phyloP scores from a whole-genome alignment of 176 grass and related monocot species.

The Avena eriantha region DNA sequence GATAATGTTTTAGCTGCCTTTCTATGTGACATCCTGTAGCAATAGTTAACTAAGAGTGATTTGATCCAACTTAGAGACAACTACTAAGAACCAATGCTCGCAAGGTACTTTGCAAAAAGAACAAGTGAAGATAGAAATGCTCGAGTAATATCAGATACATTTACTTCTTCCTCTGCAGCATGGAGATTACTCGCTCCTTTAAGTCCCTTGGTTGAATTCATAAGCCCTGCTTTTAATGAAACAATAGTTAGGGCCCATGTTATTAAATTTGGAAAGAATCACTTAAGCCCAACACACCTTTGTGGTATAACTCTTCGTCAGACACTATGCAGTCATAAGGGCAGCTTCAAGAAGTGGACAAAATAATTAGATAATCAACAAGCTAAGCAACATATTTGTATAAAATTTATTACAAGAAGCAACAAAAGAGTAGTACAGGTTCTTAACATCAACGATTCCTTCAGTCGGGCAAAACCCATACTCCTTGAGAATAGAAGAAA shows the following conservation, averaged over 20 bases:
- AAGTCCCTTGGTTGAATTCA: neutral
- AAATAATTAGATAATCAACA: slow-evolving; percentile 27
- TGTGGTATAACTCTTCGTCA: neutral
- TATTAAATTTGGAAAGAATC: neutral
- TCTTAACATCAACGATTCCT: slow-evolving; percentile 7
- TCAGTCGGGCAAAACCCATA: slow-evolving; percentile 13
- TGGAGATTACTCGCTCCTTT: neutral
- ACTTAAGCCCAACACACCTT: slow-evolving; percentile 2
- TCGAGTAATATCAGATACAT: neutral
- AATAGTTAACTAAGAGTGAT: neutral
- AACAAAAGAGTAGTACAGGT: slow-evolving; percentile 26
- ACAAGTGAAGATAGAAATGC: slow-evolving; percentile 19
- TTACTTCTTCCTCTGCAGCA: slow-evolving; percentile 19
- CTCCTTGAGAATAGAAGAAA: slow-evolving; percentile 17
- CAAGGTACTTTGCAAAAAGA: neutral
- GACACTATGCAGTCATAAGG: slow-evolving; percentile 1
- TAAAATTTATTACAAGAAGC: neutral
- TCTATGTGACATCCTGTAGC: neutral
- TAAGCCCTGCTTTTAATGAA: neutral
- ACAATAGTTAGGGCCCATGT: slow-evolving; percentile 1
- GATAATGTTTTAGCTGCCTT: neutral
- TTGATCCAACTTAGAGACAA: neutral
- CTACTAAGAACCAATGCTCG: neutral
- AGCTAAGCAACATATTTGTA: neutral
- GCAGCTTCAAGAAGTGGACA: neutral